These are phyloP conservation scores for Verticillium klebahnii DNA, from an alignment of 2,329 filamentous ascomycete species.

Conservation along the genomic window DNA sequence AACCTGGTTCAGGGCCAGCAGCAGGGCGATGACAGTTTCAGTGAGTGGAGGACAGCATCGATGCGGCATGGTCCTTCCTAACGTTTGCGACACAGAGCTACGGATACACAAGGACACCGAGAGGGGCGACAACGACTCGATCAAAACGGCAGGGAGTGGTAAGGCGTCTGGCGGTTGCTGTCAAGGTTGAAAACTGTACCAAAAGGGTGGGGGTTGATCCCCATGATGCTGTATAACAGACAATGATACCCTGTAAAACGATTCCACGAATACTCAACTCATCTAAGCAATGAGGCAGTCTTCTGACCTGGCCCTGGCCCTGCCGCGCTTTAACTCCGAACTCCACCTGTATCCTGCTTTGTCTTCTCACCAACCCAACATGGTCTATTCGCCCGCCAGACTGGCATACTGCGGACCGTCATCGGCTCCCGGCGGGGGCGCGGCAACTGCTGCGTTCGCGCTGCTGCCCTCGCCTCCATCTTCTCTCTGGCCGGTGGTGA, in stretches of 20 bases:
- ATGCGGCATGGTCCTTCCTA: neutral
- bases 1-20: constrained; percentile 83
- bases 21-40: constrained; percentile 48
- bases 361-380: neutral
- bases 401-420: constrained; percentile 78
- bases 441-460: constrained; percentile 45
- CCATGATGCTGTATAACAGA: constrained; percentile 8
- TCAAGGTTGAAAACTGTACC: constrained; percentile 6
- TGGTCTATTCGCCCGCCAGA: constrained; percentile 68
- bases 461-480: constrained; percentile 1
- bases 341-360: neutral
- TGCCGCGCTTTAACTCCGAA: neutral
- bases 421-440: constrained; percentile 68
- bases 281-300: neutral
- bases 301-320: constrained; percentile 2
- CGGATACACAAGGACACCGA: constrained; percentile 90
- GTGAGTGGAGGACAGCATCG: constrained; percentile 38
- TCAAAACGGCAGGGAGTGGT: constrained; percentile 57
- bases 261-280: neutral
- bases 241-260: constrained; percentile 11
- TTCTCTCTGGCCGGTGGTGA: neutral
- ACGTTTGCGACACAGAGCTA: constrained; percentile 51
- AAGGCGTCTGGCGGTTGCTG: constrained; percentile 24
- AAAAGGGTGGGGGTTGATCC: neutral
- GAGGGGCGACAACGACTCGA: constrained; percentile 85